Base-by-base conservation (phyloP, 2,329 filamentous ascomycete species). In the Penicillium sp. region DNA sequence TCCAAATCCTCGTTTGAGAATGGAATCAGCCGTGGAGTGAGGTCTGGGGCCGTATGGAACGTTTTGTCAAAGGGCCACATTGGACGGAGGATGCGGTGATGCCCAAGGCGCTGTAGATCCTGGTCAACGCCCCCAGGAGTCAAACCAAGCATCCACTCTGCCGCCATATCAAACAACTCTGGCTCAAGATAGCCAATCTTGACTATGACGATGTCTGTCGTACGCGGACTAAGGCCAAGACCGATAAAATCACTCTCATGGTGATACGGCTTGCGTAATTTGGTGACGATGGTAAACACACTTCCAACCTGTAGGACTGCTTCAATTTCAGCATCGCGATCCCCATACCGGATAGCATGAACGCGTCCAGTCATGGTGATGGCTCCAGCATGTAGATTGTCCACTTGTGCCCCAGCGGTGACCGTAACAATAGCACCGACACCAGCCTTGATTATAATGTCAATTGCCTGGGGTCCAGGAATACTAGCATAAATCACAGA, bases 171-270 rank as follows among this genome's bases (percentile, higher is more conserved):
- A 58, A 82, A 82, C 5, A 83, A 69, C 63, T 84, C 78, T 4
- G 82, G 82, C 64, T 84, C 82, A 1, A 84, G 68, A 56, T 83
- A 84, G 17, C 82, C 82, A 44, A 84, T 84, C 67, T 84, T 83
- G 25, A 83, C 81, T 43, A 84, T 77, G 0, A 83, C 81, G 23
- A 84, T 77, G 60, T 82, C 79, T 0, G 77, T 76, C 5, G 72
- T 62, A 2, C 81, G 75, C 1, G 81, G 81, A 9, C 68, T 47
- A 0, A 84, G 75, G 43, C 77, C 57, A 0, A 84, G 73, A 3
- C 79, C 78, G 0, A 76, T 80, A 60, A 84, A 83, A 64, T 83
- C 82, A 12, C 68, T 73, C 62, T 83, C 81, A 47, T 77, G 75
- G 60, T 84, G 82, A 61, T 83, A 83, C 1, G 81, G 81, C 63